A percentile compares a stretch with the other conserved stretches of the same genome.
phyloP scores from a whole-genome alignment of 1,284 basidiomycete genomes.

The Ustilago hordei region DNA sequence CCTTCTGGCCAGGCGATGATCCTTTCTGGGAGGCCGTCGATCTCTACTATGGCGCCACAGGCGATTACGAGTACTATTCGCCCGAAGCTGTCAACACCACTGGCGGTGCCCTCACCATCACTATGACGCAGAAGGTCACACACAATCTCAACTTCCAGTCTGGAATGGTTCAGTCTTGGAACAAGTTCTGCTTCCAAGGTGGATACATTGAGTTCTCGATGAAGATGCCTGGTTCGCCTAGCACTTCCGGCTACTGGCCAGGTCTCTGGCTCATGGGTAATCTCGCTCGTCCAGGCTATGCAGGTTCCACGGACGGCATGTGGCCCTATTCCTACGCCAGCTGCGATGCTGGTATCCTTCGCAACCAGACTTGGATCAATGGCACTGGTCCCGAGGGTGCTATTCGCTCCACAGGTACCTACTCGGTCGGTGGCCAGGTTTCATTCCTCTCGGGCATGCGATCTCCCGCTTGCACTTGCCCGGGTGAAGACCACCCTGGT shows the following conservation, averaged over 20 bases:
- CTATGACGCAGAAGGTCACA: constrained; percentile 50
- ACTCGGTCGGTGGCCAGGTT: constrained; percentile 30
- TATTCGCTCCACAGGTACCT: constrained; percentile 40
- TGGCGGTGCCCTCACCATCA: constrained; percentile 49
- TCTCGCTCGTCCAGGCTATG: constrained; percentile 65
- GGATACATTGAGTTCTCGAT: constrained; percentile 66
- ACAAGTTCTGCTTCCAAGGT: constrained; percentile 68
- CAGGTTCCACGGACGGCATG: constrained; percentile 66
- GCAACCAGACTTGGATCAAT: constrained; percentile 58
- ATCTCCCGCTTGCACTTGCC: constrained; percentile 59
- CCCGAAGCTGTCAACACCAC: constrained; percentile 62
- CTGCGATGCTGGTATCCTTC: constrained; percentile 66
- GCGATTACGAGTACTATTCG: constrained; percentile 59
- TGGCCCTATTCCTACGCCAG: constrained; percentile 70
- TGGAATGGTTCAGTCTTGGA: constrained; percentile 66
- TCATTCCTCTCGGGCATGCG: constrained; percentile 51
- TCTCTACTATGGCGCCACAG: constrained; percentile 57
- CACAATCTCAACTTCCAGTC: constrained; percentile 65
- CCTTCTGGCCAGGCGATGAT: constrained; percentile 65
- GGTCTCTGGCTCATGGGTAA: constrained; percentile 68
- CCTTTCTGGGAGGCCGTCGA: constrained; percentile 62
- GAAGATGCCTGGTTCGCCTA: constrained; percentile 56
- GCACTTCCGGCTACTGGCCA: constrained; percentile 72
- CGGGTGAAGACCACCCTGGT: constrained; percentile 63
- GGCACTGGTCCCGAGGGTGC: constrained; percentile 58